Percentiles rank a stretch among this genome's conserved stretches.
These are phyloP conservation scores for Monosporascus sp. DNA, from an alignment of 2,329 filamentous ascomycete genomes.

Conservation along the genomic window DNA sequence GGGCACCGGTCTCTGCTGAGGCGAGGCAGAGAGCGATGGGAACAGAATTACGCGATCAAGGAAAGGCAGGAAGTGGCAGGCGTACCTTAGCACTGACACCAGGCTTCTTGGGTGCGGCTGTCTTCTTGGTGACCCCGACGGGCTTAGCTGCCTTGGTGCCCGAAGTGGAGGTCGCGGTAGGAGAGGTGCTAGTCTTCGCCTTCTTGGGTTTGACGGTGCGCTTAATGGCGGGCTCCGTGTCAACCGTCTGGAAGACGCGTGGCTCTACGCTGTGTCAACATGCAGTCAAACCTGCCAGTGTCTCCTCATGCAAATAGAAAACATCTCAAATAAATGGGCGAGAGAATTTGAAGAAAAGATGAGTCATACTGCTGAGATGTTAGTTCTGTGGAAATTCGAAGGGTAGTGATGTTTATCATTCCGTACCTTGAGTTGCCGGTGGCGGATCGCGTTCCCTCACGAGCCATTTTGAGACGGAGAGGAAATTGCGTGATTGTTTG, in stretches of 20 bases:
- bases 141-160: conserved; percentile 23
- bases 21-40: too few species aligned
- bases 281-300: background rate
- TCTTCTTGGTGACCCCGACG: conserved; percentile 28
- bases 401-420: background rate
- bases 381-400: background rate
- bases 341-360: background rate
- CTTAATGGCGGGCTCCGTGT: conserved; percentile 41
- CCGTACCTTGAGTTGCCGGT: conserved; percentile 40
- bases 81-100: conserved; percentile 25
- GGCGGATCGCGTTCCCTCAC: conserved; percentile 46
- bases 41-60: background rate
- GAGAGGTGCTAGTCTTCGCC: conserved; percentile 13
- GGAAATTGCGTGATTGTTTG: background rate
- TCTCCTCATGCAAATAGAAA: background rate
- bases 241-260: conserved; percentile 44
- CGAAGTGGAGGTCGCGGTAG: conserved; percentile 9
- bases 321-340: background rate
- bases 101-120: conserved; percentile 25
- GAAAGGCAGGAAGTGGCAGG: background rate
- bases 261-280: conserved; percentile 26
- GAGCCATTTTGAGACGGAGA: conserved; percentile 32
- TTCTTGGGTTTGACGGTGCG: conserved; percentile 29
- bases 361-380: background rate
- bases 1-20: too few species aligned